Percentiles rank a stretch among this genome's conserved stretches.
phyloP scores from a whole-genome alignment of 768 basidiomycete species.

The Cystobasidium tubakii region DNA sequence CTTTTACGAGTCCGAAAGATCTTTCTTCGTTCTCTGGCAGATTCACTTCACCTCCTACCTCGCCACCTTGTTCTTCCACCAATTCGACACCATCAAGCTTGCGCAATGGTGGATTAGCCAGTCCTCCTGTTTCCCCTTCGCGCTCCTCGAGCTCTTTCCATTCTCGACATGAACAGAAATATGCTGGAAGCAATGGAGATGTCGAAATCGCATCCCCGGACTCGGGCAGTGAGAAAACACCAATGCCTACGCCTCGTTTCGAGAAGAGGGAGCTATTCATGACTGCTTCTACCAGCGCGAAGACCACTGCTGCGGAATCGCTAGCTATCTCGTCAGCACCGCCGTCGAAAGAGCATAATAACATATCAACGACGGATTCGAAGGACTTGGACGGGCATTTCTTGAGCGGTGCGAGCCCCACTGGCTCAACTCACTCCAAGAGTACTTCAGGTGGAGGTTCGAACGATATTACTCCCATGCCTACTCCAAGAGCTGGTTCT shows the following conservation, averaged over 20 bases:
- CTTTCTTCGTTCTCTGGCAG: not conserved
- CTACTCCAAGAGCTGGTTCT: not conserved
- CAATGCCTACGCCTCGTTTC: constrained; percentile 1
- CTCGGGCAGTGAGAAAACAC: not conserved
- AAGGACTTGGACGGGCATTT: not conserved
- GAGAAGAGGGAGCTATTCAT: not conserved
- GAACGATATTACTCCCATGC: constrained; percentile 20
- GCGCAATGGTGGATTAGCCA: not conserved
- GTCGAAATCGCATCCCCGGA: not conserved
- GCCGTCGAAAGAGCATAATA: no score
- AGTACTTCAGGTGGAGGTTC: not conserved
- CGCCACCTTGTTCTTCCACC: not conserved
- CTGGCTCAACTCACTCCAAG: not conserved
- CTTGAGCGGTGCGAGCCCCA: not conserved
- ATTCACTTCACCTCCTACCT: not conserved
- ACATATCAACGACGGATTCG: not conserved
- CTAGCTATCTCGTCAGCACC: no score
- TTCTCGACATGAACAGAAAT: no score
- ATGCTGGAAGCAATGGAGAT: not conserved
- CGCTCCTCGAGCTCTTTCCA: not conserved
- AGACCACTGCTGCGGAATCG: not conserved
- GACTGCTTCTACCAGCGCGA: not conserved
- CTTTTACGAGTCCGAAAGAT: not conserved
- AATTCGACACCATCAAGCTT: not conserved
- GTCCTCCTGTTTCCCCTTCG: not conserved